Evolutionary conservation across 2,329 filamentous ascomycete genomes (phyloP).

Genomic region (Verruconis gallopava): DNA sequence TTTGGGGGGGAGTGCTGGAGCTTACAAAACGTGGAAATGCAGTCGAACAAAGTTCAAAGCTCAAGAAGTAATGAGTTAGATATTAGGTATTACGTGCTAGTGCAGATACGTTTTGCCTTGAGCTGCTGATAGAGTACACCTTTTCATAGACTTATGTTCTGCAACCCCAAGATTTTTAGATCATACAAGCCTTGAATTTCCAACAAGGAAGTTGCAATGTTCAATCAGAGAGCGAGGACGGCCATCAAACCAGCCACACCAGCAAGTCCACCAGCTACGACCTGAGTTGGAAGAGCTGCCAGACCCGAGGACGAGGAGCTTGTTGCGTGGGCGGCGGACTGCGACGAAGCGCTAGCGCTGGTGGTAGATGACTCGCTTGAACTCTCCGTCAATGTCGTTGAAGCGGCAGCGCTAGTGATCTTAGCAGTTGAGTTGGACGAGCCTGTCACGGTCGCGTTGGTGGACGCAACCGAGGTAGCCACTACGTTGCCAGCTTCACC

Average conservation of each 20-base stretch:
- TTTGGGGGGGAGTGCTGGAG: no score
- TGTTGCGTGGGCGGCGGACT: conserved; percentile 8
- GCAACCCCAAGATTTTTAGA: no score
- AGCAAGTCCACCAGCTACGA: conserved; percentile 27
- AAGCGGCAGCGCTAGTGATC: conserved; percentile 6
- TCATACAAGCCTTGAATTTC: no score
- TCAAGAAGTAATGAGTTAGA: no score
- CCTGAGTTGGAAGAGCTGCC: conserved; percentile 24
- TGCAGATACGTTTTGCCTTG: no score
- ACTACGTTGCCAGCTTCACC: conserved; percentile 11
- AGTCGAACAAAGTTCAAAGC: no score
- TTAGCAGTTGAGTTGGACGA: conserved; percentile 11
- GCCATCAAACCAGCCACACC: conserved; percentile 29
- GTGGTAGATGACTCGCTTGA: conserved; percentile 12
- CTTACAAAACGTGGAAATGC: no score
- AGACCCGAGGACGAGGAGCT: conserved; percentile 12
- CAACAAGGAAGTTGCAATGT: no score
- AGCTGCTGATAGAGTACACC: no score
- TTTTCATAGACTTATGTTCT: no score
- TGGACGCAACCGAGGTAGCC: conserved; percentile 16
- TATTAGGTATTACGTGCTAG: no score
- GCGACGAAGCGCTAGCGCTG: conserved; percentile 13
- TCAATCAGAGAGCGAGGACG: conserved; percentile 31
- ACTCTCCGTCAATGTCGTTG: conserved; percentile 1
- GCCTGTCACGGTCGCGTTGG: conserved; percentile 18